Evolutionary conservation across 2,329 filamentous ascomycete genomes (phyloP), one percentile per base, ranked within the genome.

Genomic region (Arthrobotrys megalospora): DNA sequence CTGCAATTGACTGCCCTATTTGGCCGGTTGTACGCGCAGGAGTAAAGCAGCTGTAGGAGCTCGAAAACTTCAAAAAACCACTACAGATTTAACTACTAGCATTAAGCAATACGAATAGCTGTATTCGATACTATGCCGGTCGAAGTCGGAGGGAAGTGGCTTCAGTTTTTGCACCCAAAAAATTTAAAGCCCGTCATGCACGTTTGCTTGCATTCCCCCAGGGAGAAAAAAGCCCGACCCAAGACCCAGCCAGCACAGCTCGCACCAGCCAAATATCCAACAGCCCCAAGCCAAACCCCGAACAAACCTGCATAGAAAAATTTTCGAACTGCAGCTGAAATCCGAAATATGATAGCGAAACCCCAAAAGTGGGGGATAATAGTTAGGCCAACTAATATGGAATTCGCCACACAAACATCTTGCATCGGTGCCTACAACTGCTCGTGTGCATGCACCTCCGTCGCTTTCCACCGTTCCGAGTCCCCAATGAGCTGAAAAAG

Each of bases 181-280:
- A 58, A 45, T 47, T 47, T 7, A 45, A 67, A 45, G 36, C 58
- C 58, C 52, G n/a, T 38, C 60, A 55, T 63, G 66, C 66, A 77
- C 50, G 73, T 77, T 77, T 77, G 73, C 73, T 67, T 45, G 73
- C 66, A 62, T 70, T 70, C 24, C 16, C 48, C 65, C 62, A 32
- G 58, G 50, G 12, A 64, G 11, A 48, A 34, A 36, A 21, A 68
- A 52, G 34, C 38, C 43, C 28, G 12, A 11, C 16, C 38, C 16
- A 48, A 24, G 52, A 28, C 19, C 43, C 14, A 50, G 34, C 43
- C 41, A 47, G 21, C n/a, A 14, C 38, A 34, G 21, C 62, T 60
- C 1, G 32, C 32, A 60, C 16, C 16, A 36, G 41, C 36, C 36
- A 45, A 16, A 28, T 16, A 63, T 41, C 70, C 50, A 47, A 64